Percentiles rank a stretch among this genome's conserved stretches.
Evolutionary conservation across 2,329 filamentous ascomycete species (phyloP).

Genomic region (Paecilomyces sp.): DNA sequence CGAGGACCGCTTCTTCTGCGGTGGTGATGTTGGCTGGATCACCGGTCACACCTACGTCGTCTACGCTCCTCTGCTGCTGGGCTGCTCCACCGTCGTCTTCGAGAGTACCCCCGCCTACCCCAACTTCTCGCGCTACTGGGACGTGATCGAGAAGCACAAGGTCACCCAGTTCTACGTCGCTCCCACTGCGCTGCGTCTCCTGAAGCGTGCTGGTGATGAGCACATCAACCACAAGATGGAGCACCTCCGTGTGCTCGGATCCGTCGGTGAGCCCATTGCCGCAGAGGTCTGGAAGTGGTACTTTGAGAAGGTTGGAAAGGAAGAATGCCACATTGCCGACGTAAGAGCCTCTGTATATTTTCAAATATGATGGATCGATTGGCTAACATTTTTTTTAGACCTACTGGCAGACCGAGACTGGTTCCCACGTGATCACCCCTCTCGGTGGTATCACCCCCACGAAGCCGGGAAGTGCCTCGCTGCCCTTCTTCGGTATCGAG

Average conservation of each 20-base stretch:
- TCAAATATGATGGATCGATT: slow-evolving; percentile 3
- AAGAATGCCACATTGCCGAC: slow-evolving; percentile 88
- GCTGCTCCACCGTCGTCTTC: slow-evolving; percentile 91
- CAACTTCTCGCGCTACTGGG: slow-evolving; percentile 98
- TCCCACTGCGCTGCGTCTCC: slow-evolving; percentile 80
- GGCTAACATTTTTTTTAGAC: slow-evolving; percentile 51
- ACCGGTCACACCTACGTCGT: slow-evolving; percentile 98
- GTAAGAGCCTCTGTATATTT: slow-evolving; percentile 50
- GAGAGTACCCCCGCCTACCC: slow-evolving; percentile 97
- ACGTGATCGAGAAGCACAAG: slow-evolving; percentile 89
- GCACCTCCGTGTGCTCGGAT: slow-evolving; percentile 80
- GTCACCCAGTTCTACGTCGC: slow-evolving; percentile 98
- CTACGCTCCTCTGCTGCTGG: slow-evolving; percentile 86
- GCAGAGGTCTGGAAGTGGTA: slow-evolving; percentile 99
- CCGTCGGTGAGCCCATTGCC: slow-evolving; percentile 94
- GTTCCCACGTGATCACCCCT: slow-evolving; percentile 91
- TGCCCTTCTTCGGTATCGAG: slow-evolving; percentile 98
- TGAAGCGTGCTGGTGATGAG: slow-evolving; percentile 93
- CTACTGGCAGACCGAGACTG: slow-evolving; percentile 99
- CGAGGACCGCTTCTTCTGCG: slow-evolving; percentile 91
- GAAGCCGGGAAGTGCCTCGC: slow-evolving; percentile 90
- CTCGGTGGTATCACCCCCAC: slow-evolving; percentile 90
- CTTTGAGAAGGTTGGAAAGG: slow-evolving; percentile 87
- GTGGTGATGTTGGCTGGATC: slow-evolving; percentile 98
- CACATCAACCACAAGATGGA: slow-evolving; percentile 87